These are phyloP conservation scores for Yamadazyma atlantica DNA, from an alignment of 1,139 yeast species.

Conservation along the genomic window DNA sequence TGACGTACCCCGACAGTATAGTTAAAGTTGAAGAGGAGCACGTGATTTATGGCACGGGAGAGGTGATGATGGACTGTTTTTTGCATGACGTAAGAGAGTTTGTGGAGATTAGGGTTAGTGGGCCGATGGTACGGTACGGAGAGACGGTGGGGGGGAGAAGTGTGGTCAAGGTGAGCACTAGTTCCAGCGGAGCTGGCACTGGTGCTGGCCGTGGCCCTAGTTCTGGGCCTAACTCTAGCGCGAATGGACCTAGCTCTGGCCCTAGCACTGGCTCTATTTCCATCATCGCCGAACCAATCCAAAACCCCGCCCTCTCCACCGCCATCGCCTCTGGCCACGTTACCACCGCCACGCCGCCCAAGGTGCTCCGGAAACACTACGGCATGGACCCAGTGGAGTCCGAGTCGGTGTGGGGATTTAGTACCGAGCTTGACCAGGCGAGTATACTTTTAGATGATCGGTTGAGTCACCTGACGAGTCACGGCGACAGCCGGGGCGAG, in stretches of 20 bases:
- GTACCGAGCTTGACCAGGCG: conserved; percentile 55
- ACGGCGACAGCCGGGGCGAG: too few relatives aligned
- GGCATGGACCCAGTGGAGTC: conserved; percentile 87
- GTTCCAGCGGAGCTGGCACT: too few relatives aligned
- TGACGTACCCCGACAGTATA: conserved; percentile 63
- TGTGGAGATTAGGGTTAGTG: conserved; percentile 76
- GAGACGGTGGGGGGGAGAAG: conserved; percentile 83
- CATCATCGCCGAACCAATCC: conserved; percentile 76
- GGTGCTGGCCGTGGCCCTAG: too few relatives aligned
- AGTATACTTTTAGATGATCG: conserved; percentile 73
- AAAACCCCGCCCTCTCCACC: conserved; percentile 42
- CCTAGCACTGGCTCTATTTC: too few relatives aligned
- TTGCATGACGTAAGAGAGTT: conserved; percentile 71
- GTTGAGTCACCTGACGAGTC: too few relatives aligned
- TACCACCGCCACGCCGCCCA: too few relatives aligned
- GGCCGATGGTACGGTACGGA: conserved; percentile 75
- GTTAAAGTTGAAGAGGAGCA: conserved; percentile 84
- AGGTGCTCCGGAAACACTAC: conserved; percentile 54
- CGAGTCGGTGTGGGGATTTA: conserved; percentile 79
- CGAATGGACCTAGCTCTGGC: too few relatives aligned
- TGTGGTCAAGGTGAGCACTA: too few relatives aligned
- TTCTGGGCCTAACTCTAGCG: too few relatives aligned
- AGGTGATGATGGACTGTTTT: conserved; percentile 80
- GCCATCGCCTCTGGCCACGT: too few relatives aligned
- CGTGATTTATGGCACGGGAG: conserved; percentile 80